These are phyloP conservation scores for Linum lewisii DNA, from an alignment of 345 rosid species.

Conservation along the genomic window DNA sequence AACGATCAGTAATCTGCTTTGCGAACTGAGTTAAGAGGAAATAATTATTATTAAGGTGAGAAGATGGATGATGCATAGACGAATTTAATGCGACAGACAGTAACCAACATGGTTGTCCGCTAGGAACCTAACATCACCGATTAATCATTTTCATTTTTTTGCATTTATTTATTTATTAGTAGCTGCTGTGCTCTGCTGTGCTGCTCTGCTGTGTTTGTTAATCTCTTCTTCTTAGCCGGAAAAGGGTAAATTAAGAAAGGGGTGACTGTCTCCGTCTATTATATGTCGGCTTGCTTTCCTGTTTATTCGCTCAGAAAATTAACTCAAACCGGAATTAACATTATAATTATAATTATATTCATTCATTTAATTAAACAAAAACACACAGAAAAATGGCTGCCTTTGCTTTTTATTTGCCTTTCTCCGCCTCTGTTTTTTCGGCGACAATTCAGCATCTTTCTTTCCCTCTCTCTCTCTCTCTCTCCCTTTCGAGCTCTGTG, in stretches of 20 bases:
- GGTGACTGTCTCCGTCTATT: slow-evolving; percentile 32
- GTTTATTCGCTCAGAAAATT: neutral
- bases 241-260: neutral
- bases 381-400: slow-evolving; percentile 30
- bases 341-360: no score
- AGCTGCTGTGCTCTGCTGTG: neutral
- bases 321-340: neutral
- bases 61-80: neutral
- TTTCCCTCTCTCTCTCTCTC: slow-evolving; percentile 12
- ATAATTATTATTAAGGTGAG: no score
- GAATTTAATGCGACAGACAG: slow-evolving; percentile 7
- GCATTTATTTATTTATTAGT: neutral
- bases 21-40: no score
- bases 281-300: slow-evolving; percentile 72
- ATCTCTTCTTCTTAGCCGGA: slow-evolving; percentile 6
- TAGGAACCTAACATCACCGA: neutral
- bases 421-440: slow-evolving; percentile 57
- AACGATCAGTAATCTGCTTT: no score
- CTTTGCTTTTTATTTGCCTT: slow-evolving; percentile 28
- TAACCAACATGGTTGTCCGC: slow-evolving; percentile 6
- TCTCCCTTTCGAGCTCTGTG: slow-evolving; percentile 14
- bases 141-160: no score
- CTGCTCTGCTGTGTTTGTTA: neutral
- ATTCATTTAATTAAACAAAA: slow-evolving; percentile 19
- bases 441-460: slow-evolving; percentile 54